Conservation (phyloP, 169 alveolate species). For the Plasmodium gaboni region DNA sequence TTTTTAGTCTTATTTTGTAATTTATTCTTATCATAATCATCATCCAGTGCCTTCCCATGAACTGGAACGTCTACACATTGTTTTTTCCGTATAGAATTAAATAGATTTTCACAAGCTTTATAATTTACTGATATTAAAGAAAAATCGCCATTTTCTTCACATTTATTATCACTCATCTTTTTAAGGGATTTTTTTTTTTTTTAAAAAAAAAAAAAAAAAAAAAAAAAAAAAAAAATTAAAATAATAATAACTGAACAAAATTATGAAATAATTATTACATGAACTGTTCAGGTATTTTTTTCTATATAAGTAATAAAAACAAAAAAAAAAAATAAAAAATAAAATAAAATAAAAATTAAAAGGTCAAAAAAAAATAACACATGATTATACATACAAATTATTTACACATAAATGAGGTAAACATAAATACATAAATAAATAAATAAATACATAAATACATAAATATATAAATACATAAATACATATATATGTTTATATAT, state of each 20-base stretch:
- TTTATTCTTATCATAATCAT: neutral
- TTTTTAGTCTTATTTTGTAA: constrained; percentile 11
- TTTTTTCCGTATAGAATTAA: constrained; percentile 2
- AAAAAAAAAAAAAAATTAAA: neutral
- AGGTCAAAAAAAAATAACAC: no score
- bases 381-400: no score
- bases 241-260: neutral
- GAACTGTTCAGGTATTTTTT: no score
- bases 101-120: constrained; percentile 29
- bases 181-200: neutral
- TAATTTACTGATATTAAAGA: constrained; percentile 37
- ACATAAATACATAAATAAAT: no score
- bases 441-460: no score
- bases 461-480: no score
- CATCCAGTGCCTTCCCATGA: constrained; percentile 26
- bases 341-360: no score
- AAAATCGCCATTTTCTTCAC: neutral
- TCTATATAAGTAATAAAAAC: no score
- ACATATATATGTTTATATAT: no score
- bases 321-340: no score
- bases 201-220: neutral
- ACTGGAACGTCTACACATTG: constrained; percentile 3
- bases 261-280: neutral
- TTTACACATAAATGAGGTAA: no score
- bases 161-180: neutral